Conservation (phyloP, 768 basidiomycete genomes). For the Suillus decipiens region DNA sequence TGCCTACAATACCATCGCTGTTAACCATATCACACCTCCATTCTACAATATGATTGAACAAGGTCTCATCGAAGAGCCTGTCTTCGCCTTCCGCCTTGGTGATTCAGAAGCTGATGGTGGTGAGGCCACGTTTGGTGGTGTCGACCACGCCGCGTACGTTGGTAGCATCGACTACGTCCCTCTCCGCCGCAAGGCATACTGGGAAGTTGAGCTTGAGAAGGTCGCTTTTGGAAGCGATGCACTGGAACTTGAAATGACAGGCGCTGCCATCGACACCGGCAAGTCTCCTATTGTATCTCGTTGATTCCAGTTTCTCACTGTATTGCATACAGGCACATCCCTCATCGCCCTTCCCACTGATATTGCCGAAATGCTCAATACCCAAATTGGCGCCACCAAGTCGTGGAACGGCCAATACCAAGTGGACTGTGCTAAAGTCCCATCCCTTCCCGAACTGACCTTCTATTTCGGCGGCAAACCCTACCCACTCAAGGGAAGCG, state of each 20-base stretch:
- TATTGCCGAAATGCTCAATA: slow-evolving; percentile 96
- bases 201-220: slow-evolving; percentile 95
- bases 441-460: slow-evolving; percentile 79
- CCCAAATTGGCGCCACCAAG: slow-evolving; percentile 90
- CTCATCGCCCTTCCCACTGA: slow-evolving; percentile 93
- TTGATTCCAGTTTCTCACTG: slow-evolving; percentile 10
- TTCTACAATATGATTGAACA: slow-evolving; percentile 93
- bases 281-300: slow-evolving; percentile 15
- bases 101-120: slow-evolving; percentile 86
- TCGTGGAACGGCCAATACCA: slow-evolving; percentile 97
- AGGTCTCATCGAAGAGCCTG: slow-evolving; percentile 75
- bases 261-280: slow-evolving; percentile 92
- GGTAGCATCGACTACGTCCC: slow-evolving; percentile 88
- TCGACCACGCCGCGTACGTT: slow-evolving; percentile 73
- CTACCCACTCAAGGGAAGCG: slow-evolving; percentile 77
- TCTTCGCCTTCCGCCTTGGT: slow-evolving; percentile 95
- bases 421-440: slow-evolving; percentile 84
- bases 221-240: slow-evolving; percentile 83
- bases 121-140: slow-evolving; percentile 89
- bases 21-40: slow-evolving; percentile 89
- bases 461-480: slow-evolving; percentile 82
- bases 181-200: slow-evolving; percentile 93
- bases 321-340: slow-evolving; percentile 66
- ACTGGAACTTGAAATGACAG: slow-evolving; percentile 91
- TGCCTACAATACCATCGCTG: slow-evolving; percentile 92